Percentiles rank a stretch among this genome's conserved stretches.
Evolutionary conservation across 148 eudicot genomes (phyloP).

Genomic region (Cornus controversa): DNA sequence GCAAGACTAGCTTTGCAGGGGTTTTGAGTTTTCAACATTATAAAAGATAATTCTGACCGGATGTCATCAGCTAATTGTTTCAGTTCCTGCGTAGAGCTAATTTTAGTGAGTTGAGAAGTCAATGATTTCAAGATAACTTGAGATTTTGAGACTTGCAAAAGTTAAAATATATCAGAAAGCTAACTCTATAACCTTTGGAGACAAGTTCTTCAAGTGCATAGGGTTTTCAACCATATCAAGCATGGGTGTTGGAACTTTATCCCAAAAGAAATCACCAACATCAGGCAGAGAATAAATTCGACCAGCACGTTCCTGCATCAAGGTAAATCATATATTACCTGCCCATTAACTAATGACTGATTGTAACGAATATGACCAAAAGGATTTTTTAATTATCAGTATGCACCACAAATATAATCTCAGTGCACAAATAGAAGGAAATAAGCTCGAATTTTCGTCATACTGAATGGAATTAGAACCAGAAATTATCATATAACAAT

Average conservation of each 20-base stretch:
- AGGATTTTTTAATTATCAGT: not conserved
- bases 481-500: not conserved
- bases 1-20: conserved; percentile 60
- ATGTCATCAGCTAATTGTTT: conserved; percentile 76
- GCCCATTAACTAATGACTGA: not conserved
- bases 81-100: conserved; percentile 58
- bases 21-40: conserved; percentile 52
- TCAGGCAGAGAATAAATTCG: conserved; percentile 42
- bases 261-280: conserved; percentile 56
- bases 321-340: not conserved
- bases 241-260: conserved; percentile 71
- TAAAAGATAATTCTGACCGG: conserved; percentile 61
- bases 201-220: conserved; percentile 72
- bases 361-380: not conserved
- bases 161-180: conserved; percentile 8
- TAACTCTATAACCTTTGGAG: conserved; percentile 62
- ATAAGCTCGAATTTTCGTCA: not conserved
- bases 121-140: conserved; percentile 6
- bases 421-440: not conserved
- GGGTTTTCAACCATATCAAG: conserved; percentile 87
- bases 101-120: conserved; percentile 18
- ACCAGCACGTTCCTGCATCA: conserved; percentile 40
- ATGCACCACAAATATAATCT: not conserved
- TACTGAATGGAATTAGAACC: not conserved
- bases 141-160: not conserved